These are phyloP conservation scores for Fusarium albosuccineum DNA, from an alignment of 2,329 filamentous ascomycete genomes.

Conservation along the genomic window DNA sequence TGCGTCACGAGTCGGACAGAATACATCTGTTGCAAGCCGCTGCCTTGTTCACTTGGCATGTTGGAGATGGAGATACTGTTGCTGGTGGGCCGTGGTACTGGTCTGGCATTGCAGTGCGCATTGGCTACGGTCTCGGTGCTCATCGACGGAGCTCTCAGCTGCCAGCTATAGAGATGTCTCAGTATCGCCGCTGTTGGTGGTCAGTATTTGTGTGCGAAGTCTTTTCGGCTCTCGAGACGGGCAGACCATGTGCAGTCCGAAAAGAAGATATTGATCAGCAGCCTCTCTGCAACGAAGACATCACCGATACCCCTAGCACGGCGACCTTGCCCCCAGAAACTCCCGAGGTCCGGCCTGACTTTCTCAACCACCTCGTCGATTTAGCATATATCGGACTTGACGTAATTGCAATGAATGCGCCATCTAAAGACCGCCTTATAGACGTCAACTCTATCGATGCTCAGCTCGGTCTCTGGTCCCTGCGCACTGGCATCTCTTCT, in stretches of 20 bases:
- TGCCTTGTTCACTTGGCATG: conserved; percentile 42
- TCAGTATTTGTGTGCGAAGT: conserved; percentile 43
- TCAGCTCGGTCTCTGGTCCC: conserved; percentile 41
- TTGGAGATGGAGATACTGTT: conserved; percentile 41
- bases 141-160: conserved; percentile 40
- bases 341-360: conserved; percentile 27
- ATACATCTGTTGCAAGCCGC: conserved; percentile 45
- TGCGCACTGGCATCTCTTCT: conserved; percentile 42
- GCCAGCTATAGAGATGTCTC: conserved; percentile 38
- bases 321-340: neutral
- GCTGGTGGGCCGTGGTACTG: conserved; percentile 45
- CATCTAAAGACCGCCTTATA: conserved; percentile 30
- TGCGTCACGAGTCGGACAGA: conserved; percentile 43
- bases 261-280: conserved; percentile 44
- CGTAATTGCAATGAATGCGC: conserved; percentile 38
- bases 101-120: conserved; percentile 42
- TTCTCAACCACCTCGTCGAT: conserved; percentile 42
- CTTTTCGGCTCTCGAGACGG: conserved; percentile 39
- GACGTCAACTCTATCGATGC: conserved; percentile 41
- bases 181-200: conserved; percentile 45
- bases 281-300: conserved; percentile 37
- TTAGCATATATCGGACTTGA: conserved; percentile 42
- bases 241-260: conserved; percentile 40
- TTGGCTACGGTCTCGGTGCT: conserved; percentile 37
- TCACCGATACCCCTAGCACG: conserved; percentile 29